Evolutionary conservation across 306 rosid species (phyloP), one percentile per base, ranked within the genome.

Genomic region (Prunus campanulata): DNA sequence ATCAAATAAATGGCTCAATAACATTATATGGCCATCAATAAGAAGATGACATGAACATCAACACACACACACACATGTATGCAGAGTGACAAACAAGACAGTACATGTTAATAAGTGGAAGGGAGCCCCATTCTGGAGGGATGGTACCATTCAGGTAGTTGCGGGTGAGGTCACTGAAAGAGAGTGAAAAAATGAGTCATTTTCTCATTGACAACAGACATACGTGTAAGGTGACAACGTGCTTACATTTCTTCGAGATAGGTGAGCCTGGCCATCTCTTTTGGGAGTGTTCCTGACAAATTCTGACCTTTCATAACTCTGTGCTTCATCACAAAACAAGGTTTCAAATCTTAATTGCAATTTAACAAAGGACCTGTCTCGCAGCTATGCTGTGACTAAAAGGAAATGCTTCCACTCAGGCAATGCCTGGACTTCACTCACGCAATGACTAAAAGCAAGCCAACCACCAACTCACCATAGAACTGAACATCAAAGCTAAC

Each of bases 211-310:
- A 4, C 15, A 39, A 42, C 10, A 13, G 24, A 56, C 12, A 72
- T 42, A 56, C 32, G 13, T 19, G 52, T 20, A 54, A 35, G 24
- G n/a, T 30, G 0, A 64, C 2, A 24, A 3, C 49, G 6, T 16
- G 72, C 96, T 49, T 76, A 88, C 97, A 91, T 29, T 76, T 88
- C 64, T 73, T 85, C 72, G 20, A 93, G 92, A 71, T 80, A 82
- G 24, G 84, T 85, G 49, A 93, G 82, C 54, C 32, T 85, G 6
- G 9, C 70, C 9, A 89, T 8, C 16, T 90, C 87, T 18, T 3
- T 22, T 11, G 97, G 97, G 15, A 90, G 86, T 27, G 71, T 79
- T 51, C 97, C 97, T 10, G 73, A 4, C 24, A 93, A 90, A 79
- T 71, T 79, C 74, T 86, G 90, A 16, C 70, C 50, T 76, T 84